Percentiles rank a stretch among this genome's conserved stretches.
Evolutionary conservation across 208 protist genomes (phyloP).

Genomic region (Lotmaria passim): DNA sequence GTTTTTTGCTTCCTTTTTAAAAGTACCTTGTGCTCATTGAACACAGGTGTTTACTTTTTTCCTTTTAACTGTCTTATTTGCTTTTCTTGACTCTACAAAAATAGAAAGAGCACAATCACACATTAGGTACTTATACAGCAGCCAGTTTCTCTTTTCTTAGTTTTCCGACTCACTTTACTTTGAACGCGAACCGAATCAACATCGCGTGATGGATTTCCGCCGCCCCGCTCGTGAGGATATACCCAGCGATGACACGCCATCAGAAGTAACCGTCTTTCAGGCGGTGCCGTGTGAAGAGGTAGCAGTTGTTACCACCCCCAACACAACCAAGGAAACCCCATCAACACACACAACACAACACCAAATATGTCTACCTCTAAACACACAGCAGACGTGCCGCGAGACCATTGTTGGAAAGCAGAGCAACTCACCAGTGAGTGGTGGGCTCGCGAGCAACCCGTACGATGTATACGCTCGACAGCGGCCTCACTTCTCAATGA

Average conservation of each 20-base stretch:
- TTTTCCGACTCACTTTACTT: neutral
- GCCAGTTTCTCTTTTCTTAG: too few species aligned
- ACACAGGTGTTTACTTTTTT: neutral
- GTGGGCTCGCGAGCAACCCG: neutral
- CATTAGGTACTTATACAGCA: too few species aligned
- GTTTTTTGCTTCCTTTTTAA: neutral
- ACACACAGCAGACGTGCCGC: too few species aligned
- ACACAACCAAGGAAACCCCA: too few species aligned
- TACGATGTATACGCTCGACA: slow-evolving; percentile 21
- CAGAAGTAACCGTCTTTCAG: too few species aligned
- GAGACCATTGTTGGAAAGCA: neutral
- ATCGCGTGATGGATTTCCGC: neutral
- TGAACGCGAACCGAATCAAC: neutral
- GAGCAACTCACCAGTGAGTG: neutral
- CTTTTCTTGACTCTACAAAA: too few species aligned
- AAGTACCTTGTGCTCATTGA: too few species aligned
- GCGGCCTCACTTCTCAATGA: neutral
- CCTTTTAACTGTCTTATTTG: slow-evolving; percentile 1
- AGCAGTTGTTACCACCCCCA: too few species aligned
- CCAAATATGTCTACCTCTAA: too few species aligned
- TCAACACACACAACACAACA: too few species aligned
- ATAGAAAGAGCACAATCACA: too few species aligned
- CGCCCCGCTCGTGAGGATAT: neutral
- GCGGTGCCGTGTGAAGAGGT: too few species aligned
- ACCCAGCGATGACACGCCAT: neutral